Evolutionary conservation across 1,284 basidiomycete species (phyloP).

Genomic region (Boletus calvinii): DNA sequence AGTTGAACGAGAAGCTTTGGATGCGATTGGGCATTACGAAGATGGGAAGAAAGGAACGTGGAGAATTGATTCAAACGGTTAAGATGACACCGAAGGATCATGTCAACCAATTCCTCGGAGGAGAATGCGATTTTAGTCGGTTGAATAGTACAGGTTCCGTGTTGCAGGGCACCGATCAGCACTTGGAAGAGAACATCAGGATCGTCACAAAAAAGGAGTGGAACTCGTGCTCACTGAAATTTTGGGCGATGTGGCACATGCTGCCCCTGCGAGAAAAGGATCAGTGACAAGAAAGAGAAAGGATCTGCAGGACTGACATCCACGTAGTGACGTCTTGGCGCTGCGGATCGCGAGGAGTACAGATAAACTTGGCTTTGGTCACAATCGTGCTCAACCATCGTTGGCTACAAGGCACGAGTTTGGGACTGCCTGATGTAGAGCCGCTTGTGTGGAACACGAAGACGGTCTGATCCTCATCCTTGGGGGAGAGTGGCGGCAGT

Average conservation of each 20-base stretch:
- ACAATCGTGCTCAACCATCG: conserved; percentile 58
- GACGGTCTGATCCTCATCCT: conserved; percentile 45
- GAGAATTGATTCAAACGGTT: conserved; percentile 72
- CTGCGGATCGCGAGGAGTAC: conserved; percentile 45
- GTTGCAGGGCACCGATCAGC: conserved; percentile 65
- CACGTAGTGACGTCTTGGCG: conserved; percentile 65
- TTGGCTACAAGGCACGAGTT: conserved; percentile 65
- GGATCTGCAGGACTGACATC: conserved; percentile 48
- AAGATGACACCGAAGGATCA: conserved; percentile 64
- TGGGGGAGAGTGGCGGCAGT: conserved; percentile 45
- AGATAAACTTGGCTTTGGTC: conserved; percentile 54
- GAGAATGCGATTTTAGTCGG: conserved; percentile 62
- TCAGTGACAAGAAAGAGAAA: conserved; percentile 18
- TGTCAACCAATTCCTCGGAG: conserved; percentile 66
- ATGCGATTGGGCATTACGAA: conserved; percentile 59
- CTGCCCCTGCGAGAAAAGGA: conserved; percentile 53
- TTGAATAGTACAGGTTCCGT: conserved; percentile 69
- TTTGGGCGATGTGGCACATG: conserved; percentile 69
- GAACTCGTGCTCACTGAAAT: conserved; percentile 52
- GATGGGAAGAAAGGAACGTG: conserved; percentile 59
- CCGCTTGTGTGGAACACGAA: conserved; percentile 76
- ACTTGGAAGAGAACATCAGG: conserved; percentile 37
- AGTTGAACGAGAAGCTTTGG: conserved; percentile 60
- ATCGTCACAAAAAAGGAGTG: conserved; percentile 22
- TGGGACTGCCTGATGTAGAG: conserved; percentile 72